Evolutionary conservation across 2,329 filamentous ascomycete genomes (phyloP).

Genomic region (Helotiales sp.): DNA sequence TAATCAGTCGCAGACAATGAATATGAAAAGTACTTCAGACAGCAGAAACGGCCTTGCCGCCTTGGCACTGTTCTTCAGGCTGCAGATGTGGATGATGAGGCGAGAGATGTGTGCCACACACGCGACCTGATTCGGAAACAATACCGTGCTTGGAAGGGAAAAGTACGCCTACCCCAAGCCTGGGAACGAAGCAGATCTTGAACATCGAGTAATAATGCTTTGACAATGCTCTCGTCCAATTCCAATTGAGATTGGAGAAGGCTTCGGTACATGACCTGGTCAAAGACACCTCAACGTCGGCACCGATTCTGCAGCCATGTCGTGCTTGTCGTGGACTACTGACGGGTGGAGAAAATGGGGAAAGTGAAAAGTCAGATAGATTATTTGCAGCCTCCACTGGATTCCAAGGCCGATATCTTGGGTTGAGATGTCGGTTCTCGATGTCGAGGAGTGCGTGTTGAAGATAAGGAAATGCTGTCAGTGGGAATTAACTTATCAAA

Average conservation of each 20-base stretch:
- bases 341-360: neutral
- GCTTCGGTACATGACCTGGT: neutral
- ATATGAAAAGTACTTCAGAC: neutral
- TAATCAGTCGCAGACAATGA: neutral
- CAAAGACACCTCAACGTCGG: neutral
- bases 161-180: neutral
- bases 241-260: neutral
- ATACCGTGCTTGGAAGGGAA: neutral
- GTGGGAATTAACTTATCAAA: neutral
- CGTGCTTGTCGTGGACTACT: neutral
- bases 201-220: neutral
- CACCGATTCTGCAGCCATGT: neutral
- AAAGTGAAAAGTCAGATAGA: neutral
- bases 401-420: neutral
- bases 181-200: neutral
- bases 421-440: too few relatives aligned
- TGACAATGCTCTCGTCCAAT: neutral
- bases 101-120: neutral
- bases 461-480: neutral
- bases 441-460: neutral
- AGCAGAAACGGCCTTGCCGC: neutral
- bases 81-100: neutral
- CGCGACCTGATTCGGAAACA: neutral
- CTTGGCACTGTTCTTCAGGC: neutral
- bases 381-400: too few relatives aligned